Evolutionary conservation across 2,329 filamentous ascomycete genomes (phyloP), one percentile per base, ranked within the genome.

Genomic region (Fusarium cicatricum): DNA sequence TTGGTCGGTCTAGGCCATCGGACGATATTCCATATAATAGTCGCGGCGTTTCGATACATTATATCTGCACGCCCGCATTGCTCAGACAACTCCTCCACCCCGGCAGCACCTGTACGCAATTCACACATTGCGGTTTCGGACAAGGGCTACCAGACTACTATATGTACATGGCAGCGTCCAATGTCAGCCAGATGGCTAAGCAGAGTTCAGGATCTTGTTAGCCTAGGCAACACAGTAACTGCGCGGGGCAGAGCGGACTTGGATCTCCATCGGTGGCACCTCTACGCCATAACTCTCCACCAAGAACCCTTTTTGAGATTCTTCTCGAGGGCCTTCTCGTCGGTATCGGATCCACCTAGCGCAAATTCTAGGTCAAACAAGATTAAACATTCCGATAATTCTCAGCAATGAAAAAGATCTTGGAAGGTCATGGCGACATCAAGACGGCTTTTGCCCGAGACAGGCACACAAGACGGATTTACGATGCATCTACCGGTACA

Each of bases 21-120:
- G 48, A 46, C 53, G 52, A 62, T 62, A 51, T 51, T 50, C 42
- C 45, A n/a, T n/a, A 51, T 44, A 28, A 41, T 41, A 41, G 21
- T 21, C 21, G 21, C 49, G n/a, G n/a, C n/a, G n/a, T n/a, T n/a
- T 17, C 36, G 51, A 49, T 45, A 42, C 48, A 43, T 51, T 55
- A 51, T 48, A 55, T 57, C 48, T 62, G 59, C 59, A 60, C 39
- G 52, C 56, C 59, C 59, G 49, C 59, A 62, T 57, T 32, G 49
- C 36, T 32, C 44, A 40, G 41, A 51, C 36, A 52, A 52, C 46
- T 40, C 51, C 36, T 46, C 50, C 4, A 54, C 45, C 59, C 56
- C 57, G 37, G 59, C 47, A 34, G 26, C 17, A 33, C 21, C 46
- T 54, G 52, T 44, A 62, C 50, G 59, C 52, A 58, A 57, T 54